Base-by-base conservation (phyloP, 2,329 filamentous ascomycete genomes). In the Colletotrichum gigasporum region DNA sequence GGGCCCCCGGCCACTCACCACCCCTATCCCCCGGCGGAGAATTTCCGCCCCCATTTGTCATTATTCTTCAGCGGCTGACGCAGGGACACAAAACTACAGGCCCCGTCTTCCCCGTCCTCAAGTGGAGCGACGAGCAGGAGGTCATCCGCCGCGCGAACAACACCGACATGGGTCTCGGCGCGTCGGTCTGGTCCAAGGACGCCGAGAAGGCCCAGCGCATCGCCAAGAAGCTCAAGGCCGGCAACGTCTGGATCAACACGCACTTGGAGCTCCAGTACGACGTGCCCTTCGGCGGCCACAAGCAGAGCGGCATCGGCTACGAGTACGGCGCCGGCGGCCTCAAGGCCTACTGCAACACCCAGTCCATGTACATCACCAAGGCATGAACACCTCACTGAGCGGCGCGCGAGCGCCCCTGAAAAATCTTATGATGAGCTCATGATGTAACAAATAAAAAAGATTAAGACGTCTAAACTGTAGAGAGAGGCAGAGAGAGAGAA, bases 71-170 rank as follows among this genome's bases (percentile, higher is more conserved):
- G 24, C 18, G 14, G 22, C 47, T 63, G 24, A 63, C 30, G 14
- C 32, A 26, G 10, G 5, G 14, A n/a, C n/a, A 16, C 6, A 16
- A 16, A 14, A n/a, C 20, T 45, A 7, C 30, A 82, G 83, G 83
- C 1, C 90, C 90, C 0, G 86, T 92, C 35, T 80, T 91, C 3
- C 89, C 89, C 0, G 76, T 91, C 11, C 71, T 90, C 62, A 83
- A 82, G 42, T 92, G 88, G 87, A 79, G 78, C 0, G 80, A 84
- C 34, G 88, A 91, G 66, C 82, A 82, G 9, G 87, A 90, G 12
- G 86, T 88, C 1, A 76, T 91, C 34, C 72, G 72, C 3, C 81
- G 86, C 7, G 87, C 84, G 2, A 90, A 89, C 67, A 76, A 80
- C 30, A 77, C 78, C 4, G 78, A 83, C 26, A 82, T 80, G 35